phyloP scores from a whole-genome alignment of 1,139 yeast genomes.

The Taphrina flavorubra region DNA sequence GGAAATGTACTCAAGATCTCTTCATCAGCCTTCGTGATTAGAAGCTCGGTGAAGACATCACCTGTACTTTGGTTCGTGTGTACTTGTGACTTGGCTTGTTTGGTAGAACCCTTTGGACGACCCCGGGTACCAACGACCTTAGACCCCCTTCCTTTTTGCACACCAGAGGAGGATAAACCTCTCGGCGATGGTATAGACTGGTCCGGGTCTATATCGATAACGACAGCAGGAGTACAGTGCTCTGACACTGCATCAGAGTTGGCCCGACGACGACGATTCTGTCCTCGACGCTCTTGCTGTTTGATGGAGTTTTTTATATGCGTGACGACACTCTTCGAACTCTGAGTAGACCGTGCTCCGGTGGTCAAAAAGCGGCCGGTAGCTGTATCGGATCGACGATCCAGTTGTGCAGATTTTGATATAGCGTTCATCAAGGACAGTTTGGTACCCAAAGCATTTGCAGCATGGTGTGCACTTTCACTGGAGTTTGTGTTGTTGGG shows the following conservation, averaged over 20 bases:
- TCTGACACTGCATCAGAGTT: background rate
- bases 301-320: background rate
- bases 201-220: background rate
- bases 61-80: background rate
- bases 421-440: background rate
- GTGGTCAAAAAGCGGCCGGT: background rate
- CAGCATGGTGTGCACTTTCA: background rate
- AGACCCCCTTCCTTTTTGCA: too few species aligned
- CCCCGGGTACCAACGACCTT: too few species aligned
- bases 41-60: background rate
- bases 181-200: background rate
- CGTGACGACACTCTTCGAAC: background rate
- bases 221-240: background rate
- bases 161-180: background rate
- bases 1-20: background rate
- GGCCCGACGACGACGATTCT: background rate
- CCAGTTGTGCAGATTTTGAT: background rate
- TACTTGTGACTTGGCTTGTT: too few species aligned
- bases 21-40: background rate
- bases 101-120: background rate
- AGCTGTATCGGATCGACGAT: background rate
- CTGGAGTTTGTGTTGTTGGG: background rate
- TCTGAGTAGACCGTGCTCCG: background rate
- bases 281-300: background rate
- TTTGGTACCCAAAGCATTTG: background rate